phyloP scores from a whole-genome alignment of 2,329 filamentous ascomycete species.

The Phaeoacremonium minimum region DNA sequence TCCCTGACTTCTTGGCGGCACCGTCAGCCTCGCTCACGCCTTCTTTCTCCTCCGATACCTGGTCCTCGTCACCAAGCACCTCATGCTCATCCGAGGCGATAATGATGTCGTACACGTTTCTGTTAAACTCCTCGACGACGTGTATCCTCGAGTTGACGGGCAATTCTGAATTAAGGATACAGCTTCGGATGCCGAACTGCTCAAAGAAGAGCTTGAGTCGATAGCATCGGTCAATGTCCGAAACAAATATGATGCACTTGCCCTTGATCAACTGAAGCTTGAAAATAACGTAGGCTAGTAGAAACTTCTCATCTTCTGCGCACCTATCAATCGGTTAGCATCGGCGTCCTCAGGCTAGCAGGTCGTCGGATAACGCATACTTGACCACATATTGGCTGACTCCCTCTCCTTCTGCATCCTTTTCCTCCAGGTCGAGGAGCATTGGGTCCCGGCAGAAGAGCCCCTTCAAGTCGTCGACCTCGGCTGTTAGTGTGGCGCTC shows the following conservation, averaged over 20 bases:
- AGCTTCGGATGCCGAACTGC: constrained; percentile 92
- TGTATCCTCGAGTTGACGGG: constrained; percentile 91
- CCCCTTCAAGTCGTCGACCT: constrained; percentile 79
- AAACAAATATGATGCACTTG: constrained; percentile 71
- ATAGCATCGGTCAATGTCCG: constrained; percentile 84
- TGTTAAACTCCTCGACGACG: constrained; percentile 96
- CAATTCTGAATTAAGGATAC: constrained; percentile 89
- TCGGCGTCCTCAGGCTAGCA: background rate
- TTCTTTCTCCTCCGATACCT: constrained; percentile 24
- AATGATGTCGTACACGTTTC: constrained; percentile 94
- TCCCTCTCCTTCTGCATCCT: constrained; percentile 70
- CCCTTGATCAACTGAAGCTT: constrained; percentile 92
- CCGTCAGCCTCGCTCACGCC: background rate
- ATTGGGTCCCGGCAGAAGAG: constrained; percentile 81
- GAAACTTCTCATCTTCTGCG: constrained; percentile 95
- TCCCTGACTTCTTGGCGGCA: constrained; percentile 4
- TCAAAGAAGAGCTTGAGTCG: constrained; percentile 92
- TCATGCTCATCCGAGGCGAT: constrained; percentile 93
- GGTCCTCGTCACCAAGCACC: constrained; percentile 64
- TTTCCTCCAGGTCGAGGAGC: constrained; percentile 76
- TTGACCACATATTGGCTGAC: constrained; percentile 86
- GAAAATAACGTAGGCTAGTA: constrained; percentile 90
- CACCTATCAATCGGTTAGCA: constrained; percentile 45
- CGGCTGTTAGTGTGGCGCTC: constrained; percentile 85
- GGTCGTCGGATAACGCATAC: constrained; percentile 40